phyloP scores from a whole-genome alignment of 2,329 filamentous ascomycete genomes.

The Fusarium ramigenum region DNA sequence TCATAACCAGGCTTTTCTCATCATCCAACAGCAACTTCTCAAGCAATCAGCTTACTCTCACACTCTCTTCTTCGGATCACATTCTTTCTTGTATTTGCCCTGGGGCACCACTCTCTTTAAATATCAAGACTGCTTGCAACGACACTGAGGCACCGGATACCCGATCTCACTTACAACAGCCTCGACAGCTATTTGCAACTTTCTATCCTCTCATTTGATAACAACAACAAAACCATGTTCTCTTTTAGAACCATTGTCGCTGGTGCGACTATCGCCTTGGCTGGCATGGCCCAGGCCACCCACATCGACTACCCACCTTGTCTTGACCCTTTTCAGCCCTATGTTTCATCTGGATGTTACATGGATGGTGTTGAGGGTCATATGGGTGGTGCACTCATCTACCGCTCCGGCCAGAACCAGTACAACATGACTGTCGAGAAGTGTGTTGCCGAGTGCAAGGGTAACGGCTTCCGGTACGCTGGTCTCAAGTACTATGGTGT shows the following conservation, averaged over 20 bases:
- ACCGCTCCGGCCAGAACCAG: constrained; percentile 51
- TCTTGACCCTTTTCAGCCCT: constrained; percentile 56
- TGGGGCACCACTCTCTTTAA: constrained; percentile 38
- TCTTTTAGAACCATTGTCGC: constrained; percentile 45
- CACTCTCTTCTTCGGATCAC: constrained; percentile 29
- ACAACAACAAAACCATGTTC: constrained; percentile 25
- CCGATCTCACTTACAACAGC: constrained; percentile 5
- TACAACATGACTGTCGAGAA: constrained; percentile 58
- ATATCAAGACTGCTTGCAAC: constrained; percentile 17
- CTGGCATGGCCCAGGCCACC: constrained; percentile 51
- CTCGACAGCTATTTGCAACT: constrained; percentile 17
- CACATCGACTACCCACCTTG: constrained; percentile 58
- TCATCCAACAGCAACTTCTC: constrained; percentile 38
- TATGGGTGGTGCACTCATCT: constrained; percentile 52
- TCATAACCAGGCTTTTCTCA: background rate
- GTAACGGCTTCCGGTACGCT: constrained; percentile 61
- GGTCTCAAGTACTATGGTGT: constrained; percentile 61
- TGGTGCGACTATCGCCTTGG: constrained; percentile 51
- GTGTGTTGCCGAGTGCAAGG: constrained; percentile 61
- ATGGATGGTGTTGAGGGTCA: constrained; percentile 47
- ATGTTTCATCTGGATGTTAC: constrained; percentile 60
- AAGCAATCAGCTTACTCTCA: constrained; percentile 34
- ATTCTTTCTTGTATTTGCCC: constrained; percentile 16
- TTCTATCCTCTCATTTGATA: constrained; percentile 25
- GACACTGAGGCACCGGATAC: constrained; percentile 5